phyloP scores from a whole-genome alignment of 768 basidiomycete genomes.

The Hygrocybe punicea region DNA sequence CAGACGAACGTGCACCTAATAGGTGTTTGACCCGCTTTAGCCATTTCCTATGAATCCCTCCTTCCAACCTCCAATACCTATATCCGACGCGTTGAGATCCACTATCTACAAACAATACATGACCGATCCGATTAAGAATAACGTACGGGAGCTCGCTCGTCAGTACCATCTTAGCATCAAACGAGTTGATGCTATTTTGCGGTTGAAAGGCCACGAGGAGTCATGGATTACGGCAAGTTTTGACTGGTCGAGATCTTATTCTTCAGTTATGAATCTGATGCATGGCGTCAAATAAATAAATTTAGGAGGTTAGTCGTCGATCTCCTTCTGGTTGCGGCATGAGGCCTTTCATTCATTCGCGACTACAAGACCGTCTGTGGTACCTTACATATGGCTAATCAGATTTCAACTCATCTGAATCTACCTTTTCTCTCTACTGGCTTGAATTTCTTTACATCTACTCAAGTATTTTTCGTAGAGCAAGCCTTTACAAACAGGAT shows the following conservation, averaged over 20 bases:
- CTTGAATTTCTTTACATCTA: neutral
- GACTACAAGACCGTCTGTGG: constrained; percentile 55
- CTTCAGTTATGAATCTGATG: constrained; percentile 20
- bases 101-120: constrained; percentile 61
- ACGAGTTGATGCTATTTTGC: constrained; percentile 78
- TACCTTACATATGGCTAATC: constrained; percentile 71
- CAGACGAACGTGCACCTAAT: neutral
- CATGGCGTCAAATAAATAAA: neutral
- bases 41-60: constrained; percentile 84
- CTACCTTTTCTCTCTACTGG: constrained; percentile 10
- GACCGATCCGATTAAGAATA: constrained; percentile 52
- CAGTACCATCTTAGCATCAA: constrained; percentile 66
- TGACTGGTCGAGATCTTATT: constrained; percentile 30
- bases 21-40: constrained; percentile 35
- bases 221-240: constrained; percentile 66
- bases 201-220: constrained; percentile 74
- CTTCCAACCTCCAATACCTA: constrained; percentile 75
- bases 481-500: constrained; percentile 72
- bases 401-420: constrained; percentile 75
- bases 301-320: constrained; percentile 40
- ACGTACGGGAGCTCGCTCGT: constrained; percentile 57
- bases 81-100: constrained; percentile 58
- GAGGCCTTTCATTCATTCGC: constrained; percentile 67
- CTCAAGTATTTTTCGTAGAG: constrained; percentile 38
- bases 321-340: constrained; percentile 36